Conservation (phyloP, 306 rosid genomes). For the Lathyrus tuberosus region DNA sequence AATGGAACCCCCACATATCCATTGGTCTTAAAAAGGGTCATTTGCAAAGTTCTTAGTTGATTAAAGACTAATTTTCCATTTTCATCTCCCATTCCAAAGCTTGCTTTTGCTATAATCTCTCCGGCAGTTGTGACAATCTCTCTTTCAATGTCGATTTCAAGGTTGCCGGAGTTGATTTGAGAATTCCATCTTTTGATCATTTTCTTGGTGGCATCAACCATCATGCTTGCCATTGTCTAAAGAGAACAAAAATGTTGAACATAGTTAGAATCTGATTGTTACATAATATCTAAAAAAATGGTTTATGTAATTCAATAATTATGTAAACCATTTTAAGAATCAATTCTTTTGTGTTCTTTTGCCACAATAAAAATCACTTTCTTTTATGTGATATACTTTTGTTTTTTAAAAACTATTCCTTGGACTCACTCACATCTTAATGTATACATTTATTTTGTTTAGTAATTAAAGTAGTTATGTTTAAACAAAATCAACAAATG, state of each 20-base stretch:
- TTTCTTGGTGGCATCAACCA: conserved; percentile 59
- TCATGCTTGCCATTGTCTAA: conserved; percentile 57
- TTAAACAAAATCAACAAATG: no score
- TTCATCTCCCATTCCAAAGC: conserved; percentile 65
- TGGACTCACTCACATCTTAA: no score
- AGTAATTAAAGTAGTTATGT: no score
- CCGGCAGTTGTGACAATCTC: conserved; percentile 65
- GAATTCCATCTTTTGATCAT: conserved; percentile 66
- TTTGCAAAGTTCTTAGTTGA: conserved; percentile 59
- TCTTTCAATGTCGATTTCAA: conserved; percentile 62
- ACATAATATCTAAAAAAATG: no score
- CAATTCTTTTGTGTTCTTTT: no score
- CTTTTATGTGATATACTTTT: no score
- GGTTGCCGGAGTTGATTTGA: conserved; percentile 44
- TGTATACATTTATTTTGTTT: no score
- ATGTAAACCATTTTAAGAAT: no score
- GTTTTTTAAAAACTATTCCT: no score
- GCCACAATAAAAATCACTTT: no score
- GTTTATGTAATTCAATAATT: no score
- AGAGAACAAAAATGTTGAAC: background rate
- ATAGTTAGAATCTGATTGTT: background rate
- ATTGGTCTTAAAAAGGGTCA: conserved; percentile 58
- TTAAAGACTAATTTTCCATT: conserved; percentile 48
- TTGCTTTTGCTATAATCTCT: conserved; percentile 78
- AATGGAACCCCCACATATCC: conserved; percentile 77